Evolutionary conservation across 2,329 filamentous ascomycete genomes (phyloP).

Genomic region (Zymoseptoria ardabiliae): DNA sequence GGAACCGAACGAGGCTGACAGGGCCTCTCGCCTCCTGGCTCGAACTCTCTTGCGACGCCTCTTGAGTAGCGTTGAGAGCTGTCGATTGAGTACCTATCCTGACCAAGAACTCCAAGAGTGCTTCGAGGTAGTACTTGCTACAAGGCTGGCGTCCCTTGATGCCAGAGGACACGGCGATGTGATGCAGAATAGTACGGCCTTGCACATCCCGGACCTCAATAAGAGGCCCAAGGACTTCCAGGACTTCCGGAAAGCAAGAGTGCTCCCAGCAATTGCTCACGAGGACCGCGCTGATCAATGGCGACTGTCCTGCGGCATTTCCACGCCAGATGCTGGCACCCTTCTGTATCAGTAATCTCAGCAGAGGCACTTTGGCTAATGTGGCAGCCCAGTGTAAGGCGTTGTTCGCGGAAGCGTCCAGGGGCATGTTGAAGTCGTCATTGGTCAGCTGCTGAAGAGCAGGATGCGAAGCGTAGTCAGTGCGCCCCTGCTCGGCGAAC

Average conservation of each 20-base stretch:
- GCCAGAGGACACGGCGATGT: conserved; percentile 91
- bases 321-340: conserved; percentile 84
- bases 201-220: conserved; percentile 87
- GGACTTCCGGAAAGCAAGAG: conserved; percentile 78
- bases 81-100: conserved; percentile 50
- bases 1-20: conserved; percentile 86
- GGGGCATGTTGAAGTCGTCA: conserved; percentile 81
- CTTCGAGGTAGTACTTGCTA: conserved; percentile 93
- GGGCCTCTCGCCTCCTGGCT: conserved; percentile 41
- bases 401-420: conserved; percentile 82
- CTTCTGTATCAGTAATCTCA: conserved; percentile 71
- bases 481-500: conserved; percentile 53
- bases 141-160: conserved; percentile 89
- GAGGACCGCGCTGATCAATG: conserved; percentile 82
- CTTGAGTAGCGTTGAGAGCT: conserved; percentile 28
- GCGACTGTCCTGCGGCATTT: conserved; percentile 84
- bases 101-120: conserved; percentile 87
- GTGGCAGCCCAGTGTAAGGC: conserved; percentile 96
- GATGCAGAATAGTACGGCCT: conserved; percentile 85
- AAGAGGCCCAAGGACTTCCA: conserved; percentile 81
- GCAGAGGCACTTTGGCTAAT: conserved; percentile 72
- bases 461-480: conserved; percentile 67
- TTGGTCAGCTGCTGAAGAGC: conserved; percentile 69
- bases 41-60: conserved; percentile 37
- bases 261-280: conserved; percentile 94